These are phyloP conservation scores for Dendrobium catenatum DNA, from an alignment of 106 monocot species.

Conservation along the genomic window DNA sequence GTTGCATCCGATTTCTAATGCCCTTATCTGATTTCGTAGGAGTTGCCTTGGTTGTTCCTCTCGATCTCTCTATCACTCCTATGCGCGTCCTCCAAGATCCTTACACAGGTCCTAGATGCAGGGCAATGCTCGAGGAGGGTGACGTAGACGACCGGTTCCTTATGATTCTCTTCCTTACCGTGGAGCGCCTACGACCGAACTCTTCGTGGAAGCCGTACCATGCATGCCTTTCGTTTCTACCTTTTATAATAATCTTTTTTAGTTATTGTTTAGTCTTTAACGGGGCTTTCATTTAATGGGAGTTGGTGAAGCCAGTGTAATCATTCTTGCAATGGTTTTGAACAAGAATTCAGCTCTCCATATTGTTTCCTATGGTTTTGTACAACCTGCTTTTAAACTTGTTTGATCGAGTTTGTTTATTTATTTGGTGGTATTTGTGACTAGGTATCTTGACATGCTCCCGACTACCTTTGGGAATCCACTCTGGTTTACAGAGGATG, in stretches of 20 bases:
- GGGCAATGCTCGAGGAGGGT: slow-evolving; percentile 65
- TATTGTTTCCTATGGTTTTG: background rate
- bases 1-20: background rate
- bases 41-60: slow-evolving; percentile 84
- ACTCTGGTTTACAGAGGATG: slow-evolving; percentile 85
- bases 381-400: background rate
- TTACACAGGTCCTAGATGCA: slow-evolving; percentile 47
- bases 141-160: slow-evolving; percentile 82
- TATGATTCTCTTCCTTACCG: slow-evolving; percentile 73
- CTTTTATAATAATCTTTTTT: background rate
- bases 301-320: background rate
- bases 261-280: background rate
- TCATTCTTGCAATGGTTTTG: background rate
- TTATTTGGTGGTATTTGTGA: background rate
- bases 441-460: slow-evolving; percentile 87
- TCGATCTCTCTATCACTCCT: slow-evolving; percentile 88
- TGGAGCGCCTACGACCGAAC: slow-evolving; percentile 59
- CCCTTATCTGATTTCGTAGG: slow-evolving; percentile 12
- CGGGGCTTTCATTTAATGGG: background rate
- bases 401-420: background rate
- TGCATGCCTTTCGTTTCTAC: background rate
- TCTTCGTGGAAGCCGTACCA: slow-evolving; percentile 90
- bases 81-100: slow-evolving; percentile 94
- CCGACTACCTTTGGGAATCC: slow-evolving; percentile 73
- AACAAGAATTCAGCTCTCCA: background rate